phyloP scores from a whole-genome alignment of 1,284 basidiomycete species.

The Agaricales sp. region DNA sequence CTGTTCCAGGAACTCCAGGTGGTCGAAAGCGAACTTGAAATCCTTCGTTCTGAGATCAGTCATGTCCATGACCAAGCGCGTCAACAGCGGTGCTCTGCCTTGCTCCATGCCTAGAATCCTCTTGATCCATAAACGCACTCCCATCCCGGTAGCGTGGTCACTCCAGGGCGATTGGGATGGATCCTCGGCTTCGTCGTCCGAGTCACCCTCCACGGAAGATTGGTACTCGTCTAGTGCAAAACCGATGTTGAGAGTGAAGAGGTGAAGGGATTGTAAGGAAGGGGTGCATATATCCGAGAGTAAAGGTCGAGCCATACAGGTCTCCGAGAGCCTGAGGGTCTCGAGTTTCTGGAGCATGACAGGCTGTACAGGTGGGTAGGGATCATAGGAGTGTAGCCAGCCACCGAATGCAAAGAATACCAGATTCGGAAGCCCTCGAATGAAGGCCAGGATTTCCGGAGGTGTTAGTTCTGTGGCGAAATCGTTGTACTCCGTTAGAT shows the following conservation, averaged over 20 bases:
- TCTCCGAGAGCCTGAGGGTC: slow-evolving; percentile 41
- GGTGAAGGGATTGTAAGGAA: slow-evolving; percentile 42
- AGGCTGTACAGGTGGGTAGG: slow-evolving; percentile 23
- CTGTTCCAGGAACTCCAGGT: slow-evolving; percentile 37
- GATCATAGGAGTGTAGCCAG: slow-evolving; percentile 34
- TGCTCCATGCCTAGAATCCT: background rate
- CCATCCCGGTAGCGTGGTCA: slow-evolving; percentile 70
- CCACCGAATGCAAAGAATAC: slow-evolving; percentile 47
- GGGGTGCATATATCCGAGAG: slow-evolving; percentile 53
- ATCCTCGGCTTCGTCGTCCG: slow-evolving; percentile 60
- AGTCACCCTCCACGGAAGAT: slow-evolving; percentile 45
- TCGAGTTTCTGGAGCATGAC: slow-evolving; percentile 44
- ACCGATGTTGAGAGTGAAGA: slow-evolving; percentile 57
- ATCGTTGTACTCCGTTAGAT: slow-evolving; percentile 7
- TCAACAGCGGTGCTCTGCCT: background rate
- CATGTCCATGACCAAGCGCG: slow-evolving; percentile 44
- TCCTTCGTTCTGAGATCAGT: slow-evolving; percentile 74
- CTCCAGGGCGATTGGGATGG: slow-evolving; percentile 66
- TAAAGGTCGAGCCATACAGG: slow-evolving; percentile 51
- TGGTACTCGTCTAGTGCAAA: slow-evolving; percentile 28
- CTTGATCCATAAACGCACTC: slow-evolving; percentile 49
- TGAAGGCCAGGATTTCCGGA: slow-evolving; percentile 43
- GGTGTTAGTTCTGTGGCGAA: slow-evolving; percentile 15
- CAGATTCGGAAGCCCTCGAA: slow-evolving; percentile 46
- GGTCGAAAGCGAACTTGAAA: slow-evolving; percentile 54